Base-by-base conservation (phyloP, 2,329 filamentous ascomycete species). In the Talaromyces albobiverticillius region DNA sequence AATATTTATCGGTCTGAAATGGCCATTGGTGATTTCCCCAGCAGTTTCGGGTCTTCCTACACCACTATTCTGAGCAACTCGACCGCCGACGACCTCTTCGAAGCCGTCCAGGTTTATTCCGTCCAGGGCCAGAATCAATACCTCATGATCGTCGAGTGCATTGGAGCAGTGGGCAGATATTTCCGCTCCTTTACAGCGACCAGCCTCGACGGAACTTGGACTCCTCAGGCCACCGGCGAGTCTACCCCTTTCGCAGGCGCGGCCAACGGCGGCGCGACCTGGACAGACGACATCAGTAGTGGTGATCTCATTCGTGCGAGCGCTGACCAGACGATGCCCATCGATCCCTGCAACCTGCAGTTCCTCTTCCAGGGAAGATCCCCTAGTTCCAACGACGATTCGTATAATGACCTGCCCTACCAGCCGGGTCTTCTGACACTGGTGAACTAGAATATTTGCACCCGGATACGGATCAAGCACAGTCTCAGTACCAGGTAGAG, bases 201-300 rank as follows among this genome's bases (percentile, higher is more conserved):
- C 41, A 80, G 73, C 61, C 74, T 87, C 8, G 64, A 66, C 34
- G 85, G 84, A 8, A 49, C 66, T 3, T 88, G 84, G 84, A 84
- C 81, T 0, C 59, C 77, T 9, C 79, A 86, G 61, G 81, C 83
- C 2, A 72, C 72, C 1, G 76, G 62, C 13, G 84, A 87, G 71
- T 67, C 62, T 60, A 71, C 67, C n/a, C 83, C 85, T 0, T 88
- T 88, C 56, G 84, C 84, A n/a, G 82, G 85, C 61, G 84, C 84
- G 72, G 81, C 77, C 25, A 87, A 87, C 71, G 85, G 78, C 47
- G 84, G 82, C 34, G 82, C 82, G 1, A 77, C 76, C 16, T 88
- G 84, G 84, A 85, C 83, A 45, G 81, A 85, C 65, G 82, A 86
- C 56, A 86, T 88, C 64, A 84, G 80, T 63, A 83, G 86, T 62